Conservation (phyloP, 352 stramenopile species). For the Phytophthora sp. region DNA sequence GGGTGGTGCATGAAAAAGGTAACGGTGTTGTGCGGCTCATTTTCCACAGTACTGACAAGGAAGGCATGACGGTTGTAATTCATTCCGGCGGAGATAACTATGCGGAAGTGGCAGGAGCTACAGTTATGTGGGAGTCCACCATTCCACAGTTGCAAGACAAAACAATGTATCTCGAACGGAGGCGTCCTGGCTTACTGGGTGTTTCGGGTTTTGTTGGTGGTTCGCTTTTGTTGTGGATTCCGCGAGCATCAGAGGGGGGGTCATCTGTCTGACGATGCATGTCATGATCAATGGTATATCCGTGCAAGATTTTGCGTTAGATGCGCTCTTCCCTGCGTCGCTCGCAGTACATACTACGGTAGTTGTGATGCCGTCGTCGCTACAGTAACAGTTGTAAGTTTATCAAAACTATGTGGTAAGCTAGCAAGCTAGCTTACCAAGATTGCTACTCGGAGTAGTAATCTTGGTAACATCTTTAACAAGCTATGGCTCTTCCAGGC, state of each 20-base stretch:
- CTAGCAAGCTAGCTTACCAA: no score
- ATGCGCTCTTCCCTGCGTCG: no score
- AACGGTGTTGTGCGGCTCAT: conserved; percentile 38
- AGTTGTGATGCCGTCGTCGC: no score
- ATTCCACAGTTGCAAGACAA: conserved; percentile 48
- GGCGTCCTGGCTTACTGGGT: conserved; percentile 45
- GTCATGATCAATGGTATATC: conserved; percentile 51
- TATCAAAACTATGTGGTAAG: no score
- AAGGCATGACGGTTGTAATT: conserved; percentile 24
- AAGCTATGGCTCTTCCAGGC: no score
- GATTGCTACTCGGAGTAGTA: no score
- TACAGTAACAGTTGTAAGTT: no score
- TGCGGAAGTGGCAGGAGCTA: conserved; percentile 38
- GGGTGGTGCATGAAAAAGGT: conserved; percentile 46
- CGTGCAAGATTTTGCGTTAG: no score
- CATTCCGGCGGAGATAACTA: conserved; percentile 41
- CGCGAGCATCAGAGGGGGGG: conserved; percentile 26
- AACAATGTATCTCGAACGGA: conserved; percentile 60
- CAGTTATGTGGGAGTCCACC: conserved; percentile 38
- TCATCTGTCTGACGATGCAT: conserved; percentile 37
- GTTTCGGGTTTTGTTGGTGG: conserved; percentile 27
- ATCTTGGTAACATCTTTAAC: no score
- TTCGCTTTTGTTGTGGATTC: conserved; percentile 50
- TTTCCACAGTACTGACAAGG: conserved; percentile 43
- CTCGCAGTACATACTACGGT: no score